Conservation (phyloP, 495 filamentous ascomycete species). For the Beverwykella pulmonaria region DNA sequence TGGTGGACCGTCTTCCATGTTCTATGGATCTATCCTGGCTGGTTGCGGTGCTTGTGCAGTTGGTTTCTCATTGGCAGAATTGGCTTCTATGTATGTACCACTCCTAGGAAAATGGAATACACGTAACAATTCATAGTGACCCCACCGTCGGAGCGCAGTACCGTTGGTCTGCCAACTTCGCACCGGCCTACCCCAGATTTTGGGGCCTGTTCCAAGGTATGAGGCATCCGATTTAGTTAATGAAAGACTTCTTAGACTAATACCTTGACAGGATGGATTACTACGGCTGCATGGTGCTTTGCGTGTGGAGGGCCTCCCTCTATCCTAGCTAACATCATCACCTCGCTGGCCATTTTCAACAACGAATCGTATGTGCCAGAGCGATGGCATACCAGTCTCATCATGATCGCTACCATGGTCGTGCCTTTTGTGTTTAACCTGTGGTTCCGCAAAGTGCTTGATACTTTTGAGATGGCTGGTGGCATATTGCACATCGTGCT, state of each 20-base stretch:
- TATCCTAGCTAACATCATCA: slow-evolving; percentile 19
- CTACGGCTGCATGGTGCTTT: slow-evolving; percentile 21
- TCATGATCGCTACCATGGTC: slow-evolving; percentile 29
- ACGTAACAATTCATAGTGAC: slow-evolving; percentile 9
- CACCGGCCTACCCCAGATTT: slow-evolving; percentile 47
- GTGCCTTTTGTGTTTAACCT: slow-evolving; percentile 53
- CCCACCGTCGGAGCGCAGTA: slow-evolving; percentile 36
- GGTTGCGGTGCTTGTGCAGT: slow-evolving; percentile 35
- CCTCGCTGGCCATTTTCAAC: slow-evolving; percentile 42
- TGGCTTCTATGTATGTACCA: slow-evolving; percentile 44
- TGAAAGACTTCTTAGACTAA: not conserved
- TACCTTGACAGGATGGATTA: slow-evolving; percentile 28
- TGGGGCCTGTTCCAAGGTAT: slow-evolving; percentile 33
- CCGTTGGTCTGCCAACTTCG: slow-evolving; percentile 38
- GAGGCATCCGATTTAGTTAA: not conserved
- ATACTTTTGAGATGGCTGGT: slow-evolving; percentile 24
- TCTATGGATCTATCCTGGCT: slow-evolving; percentile 42
- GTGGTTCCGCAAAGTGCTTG: slow-evolving; percentile 44
- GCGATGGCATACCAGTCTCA: slow-evolving; percentile 21
- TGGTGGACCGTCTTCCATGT: slow-evolving; percentile 45
- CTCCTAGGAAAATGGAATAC: not conserved
- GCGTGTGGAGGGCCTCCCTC: slow-evolving; percentile 16
- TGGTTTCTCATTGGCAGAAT: slow-evolving; percentile 42
- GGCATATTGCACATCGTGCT: slow-evolving; percentile 26
- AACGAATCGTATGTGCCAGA: slow-evolving; percentile 47